Conservation (phyloP, 2,329 filamentous ascomycete genomes). For the Periconia sp. region DNA sequence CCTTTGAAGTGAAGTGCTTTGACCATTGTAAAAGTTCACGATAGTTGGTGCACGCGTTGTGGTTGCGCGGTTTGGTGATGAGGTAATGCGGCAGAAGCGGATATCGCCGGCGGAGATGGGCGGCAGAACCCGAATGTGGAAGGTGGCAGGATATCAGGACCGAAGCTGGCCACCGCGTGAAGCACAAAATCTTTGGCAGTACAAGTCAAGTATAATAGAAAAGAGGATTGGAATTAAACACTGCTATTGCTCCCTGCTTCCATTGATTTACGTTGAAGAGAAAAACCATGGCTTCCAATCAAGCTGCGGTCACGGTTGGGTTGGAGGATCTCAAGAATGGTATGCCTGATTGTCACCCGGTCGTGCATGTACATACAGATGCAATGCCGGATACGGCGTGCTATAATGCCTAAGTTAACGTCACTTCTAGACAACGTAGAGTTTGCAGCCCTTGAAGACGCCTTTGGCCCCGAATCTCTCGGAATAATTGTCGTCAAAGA, state of each 20-base stretch:
- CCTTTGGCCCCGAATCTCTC: constrained; percentile 87
- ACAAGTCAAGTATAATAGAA: not conserved
- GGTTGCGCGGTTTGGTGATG: not conserved
- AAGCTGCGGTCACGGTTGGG: constrained; percentile 35
- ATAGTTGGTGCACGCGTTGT: constrained; percentile 2
- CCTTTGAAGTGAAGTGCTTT: constrained; percentile 95
- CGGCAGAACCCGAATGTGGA: constrained; percentile 27
- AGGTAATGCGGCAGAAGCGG: constrained; percentile 13
- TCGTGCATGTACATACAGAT: constrained; percentile 4
- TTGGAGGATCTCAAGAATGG: constrained; percentile 50
- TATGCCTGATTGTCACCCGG: constrained; percentile 23
- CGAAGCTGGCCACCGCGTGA: not conserved
- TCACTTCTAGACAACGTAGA: constrained; percentile 62
- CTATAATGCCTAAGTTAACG: constrained; percentile 1
- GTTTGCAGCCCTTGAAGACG: constrained; percentile 69
- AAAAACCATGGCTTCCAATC: constrained; percentile 13
- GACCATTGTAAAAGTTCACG: constrained; percentile 57
- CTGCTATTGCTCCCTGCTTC: not conserved
- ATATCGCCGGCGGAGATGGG: constrained; percentile 23
- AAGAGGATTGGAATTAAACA: not conserved
- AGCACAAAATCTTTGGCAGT: not conserved
- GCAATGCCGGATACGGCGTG: not conserved
- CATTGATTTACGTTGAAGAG: not conserved
- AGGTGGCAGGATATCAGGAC: constrained; percentile 23
- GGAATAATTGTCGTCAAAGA: constrained; percentile 94